Conservation (phyloP, 192 early-diverging fungal species). For the Podila verticillata region DNA sequence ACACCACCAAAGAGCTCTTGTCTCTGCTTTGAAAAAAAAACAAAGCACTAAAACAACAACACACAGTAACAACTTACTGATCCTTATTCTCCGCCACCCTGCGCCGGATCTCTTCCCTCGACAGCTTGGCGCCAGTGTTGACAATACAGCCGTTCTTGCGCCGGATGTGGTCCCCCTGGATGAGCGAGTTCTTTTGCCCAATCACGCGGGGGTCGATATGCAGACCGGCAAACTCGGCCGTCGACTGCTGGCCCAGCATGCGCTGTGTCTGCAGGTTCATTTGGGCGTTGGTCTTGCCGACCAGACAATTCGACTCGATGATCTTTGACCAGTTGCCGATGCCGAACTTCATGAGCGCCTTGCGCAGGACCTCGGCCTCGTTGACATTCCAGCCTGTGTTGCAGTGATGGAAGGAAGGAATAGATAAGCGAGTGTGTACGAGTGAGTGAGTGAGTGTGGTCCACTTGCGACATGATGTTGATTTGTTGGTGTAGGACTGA, state of each 20-base stretch:
- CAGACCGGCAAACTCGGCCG: slow-evolving; percentile 86
- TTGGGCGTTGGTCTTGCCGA: slow-evolving; percentile 97
- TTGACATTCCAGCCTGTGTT: slow-evolving; percentile 82
- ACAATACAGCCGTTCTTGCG: slow-evolving; percentile 97
- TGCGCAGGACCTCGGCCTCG: slow-evolving; percentile 84
- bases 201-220: slow-evolving; percentile 90
- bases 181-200: slow-evolving; percentile 86
- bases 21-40: neutral
- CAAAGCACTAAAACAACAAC: neutral
- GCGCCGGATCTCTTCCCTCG: slow-evolving; percentile 78
- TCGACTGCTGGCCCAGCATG: slow-evolving; percentile 88
- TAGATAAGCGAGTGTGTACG: neutral
- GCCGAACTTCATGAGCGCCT: slow-evolving; percentile 89
- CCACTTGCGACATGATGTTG: neutral
- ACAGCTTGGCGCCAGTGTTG: slow-evolving; percentile 84
- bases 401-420: neutral
- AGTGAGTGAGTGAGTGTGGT: neutral
- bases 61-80: slow-evolving; percentile 55
- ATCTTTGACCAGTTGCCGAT: slow-evolving; percentile 98
- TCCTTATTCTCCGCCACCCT: slow-evolving; percentile 79
- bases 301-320: slow-evolving; percentile 87
- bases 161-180: slow-evolving; percentile 83
- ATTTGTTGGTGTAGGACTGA: neutral
- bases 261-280: slow-evolving; percentile 96
- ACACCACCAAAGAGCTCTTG: neutral